Evolutionary conservation across 305 asterid genomes (phyloP), one percentile per base, ranked within the genome.

Genomic region (Caryopteris hybrid): DNA sequence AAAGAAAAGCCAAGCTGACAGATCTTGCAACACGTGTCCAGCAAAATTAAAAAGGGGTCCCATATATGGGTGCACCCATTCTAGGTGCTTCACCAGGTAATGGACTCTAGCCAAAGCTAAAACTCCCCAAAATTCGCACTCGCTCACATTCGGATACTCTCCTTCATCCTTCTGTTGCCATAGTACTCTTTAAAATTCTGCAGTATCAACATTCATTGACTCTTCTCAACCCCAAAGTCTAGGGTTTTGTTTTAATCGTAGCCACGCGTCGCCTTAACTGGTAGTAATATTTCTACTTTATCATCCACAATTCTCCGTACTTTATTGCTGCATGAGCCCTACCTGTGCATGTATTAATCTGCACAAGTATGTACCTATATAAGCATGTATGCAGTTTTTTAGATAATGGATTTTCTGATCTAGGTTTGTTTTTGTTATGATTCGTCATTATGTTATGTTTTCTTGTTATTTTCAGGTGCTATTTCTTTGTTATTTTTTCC

Each of bases 161-260:
- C 48, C 36, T 48, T 20, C 61, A 34, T 59, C 64, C 77, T 68
- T 53, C 71, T 45, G 8, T n/a, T 58, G 42, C 21, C 2, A 52
- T 38, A 55, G 53, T 27, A 22, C 23, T 13, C 43, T 38, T 47
- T 48, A 51, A 22, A 20, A 71, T 58, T 58, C 53, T 33, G n/a
- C 50, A 11, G 45, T 27, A 11, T 53, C 27, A 33, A 46, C 68
- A 23, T 12, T 34, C 39, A 45, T 55, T 60, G 64, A 73, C 55
- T 71, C 66, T n/a, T 64, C 72, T 8, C 48, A 9, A 5, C 73
- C 79, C 70, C 60, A 76, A 66, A 11, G 65, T 61, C 70, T 73
- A 70, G 79, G 84, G 77, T 76, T 70, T 53, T 70, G 58, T 43
- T 68, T 56, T 47, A 50, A 66, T 56, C 70, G n/a, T 52, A 70